A percentile compares a stretch with the other conserved stretches of the same genome.
These are phyloP conservation scores for Boletellus ananiceps DNA, from an alignment of 768 basidiomycete species.

Conservation along the genomic window DNA sequence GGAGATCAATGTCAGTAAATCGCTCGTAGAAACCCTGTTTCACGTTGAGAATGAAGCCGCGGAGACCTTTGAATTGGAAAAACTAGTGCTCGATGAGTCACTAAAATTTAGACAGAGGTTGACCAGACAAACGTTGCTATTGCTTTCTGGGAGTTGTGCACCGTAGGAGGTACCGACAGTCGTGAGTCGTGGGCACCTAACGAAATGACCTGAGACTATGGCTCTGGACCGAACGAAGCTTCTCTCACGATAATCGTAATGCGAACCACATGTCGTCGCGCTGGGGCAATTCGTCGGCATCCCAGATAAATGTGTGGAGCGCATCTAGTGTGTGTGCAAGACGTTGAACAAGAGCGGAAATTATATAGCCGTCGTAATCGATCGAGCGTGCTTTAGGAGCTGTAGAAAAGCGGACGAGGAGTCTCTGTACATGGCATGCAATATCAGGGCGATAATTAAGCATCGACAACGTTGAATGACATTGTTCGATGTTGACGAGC, in stretches of 20 bases:
- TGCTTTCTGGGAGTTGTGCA: slow-evolving; percentile 47
- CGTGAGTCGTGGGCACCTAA: slow-evolving; percentile 62
- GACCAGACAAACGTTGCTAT: slow-evolving; percentile 53
- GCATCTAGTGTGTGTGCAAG: slow-evolving; percentile 58
- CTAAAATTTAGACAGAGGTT: neutral
- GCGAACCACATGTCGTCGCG: slow-evolving; percentile 79
- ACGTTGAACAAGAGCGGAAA: slow-evolving; percentile 49
- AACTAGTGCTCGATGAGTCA: slow-evolving; percentile 38
- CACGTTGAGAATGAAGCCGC: slow-evolving; percentile 57
- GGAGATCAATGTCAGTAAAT: slow-evolving; percentile 48
- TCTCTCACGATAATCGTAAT: slow-evolving; percentile 56
- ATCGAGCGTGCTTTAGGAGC: slow-evolving; percentile 25
- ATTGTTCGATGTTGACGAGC: slow-evolving; percentile 55
- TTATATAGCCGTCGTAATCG: slow-evolving; percentile 25
- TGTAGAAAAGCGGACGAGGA: slow-evolving; percentile 40
- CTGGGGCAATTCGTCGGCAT: slow-evolving; percentile 58
- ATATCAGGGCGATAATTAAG: slow-evolving; percentile 49
- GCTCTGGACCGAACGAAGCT: neutral
- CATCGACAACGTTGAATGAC: slow-evolving; percentile 61
- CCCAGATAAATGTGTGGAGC: slow-evolving; percentile 65
- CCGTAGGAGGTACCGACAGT: slow-evolving; percentile 63
- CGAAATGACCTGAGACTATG: neutral
- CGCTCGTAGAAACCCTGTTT: slow-evolving; percentile 59
- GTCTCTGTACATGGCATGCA: slow-evolving; percentile 62
- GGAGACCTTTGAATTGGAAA: slow-evolving; percentile 62